A percentile compares a stretch with the other conserved stretches of the same genome.
phyloP scores from a whole-genome alignment of 2,329 filamentous ascomycete genomes.

The Penicillium sp. region DNA sequence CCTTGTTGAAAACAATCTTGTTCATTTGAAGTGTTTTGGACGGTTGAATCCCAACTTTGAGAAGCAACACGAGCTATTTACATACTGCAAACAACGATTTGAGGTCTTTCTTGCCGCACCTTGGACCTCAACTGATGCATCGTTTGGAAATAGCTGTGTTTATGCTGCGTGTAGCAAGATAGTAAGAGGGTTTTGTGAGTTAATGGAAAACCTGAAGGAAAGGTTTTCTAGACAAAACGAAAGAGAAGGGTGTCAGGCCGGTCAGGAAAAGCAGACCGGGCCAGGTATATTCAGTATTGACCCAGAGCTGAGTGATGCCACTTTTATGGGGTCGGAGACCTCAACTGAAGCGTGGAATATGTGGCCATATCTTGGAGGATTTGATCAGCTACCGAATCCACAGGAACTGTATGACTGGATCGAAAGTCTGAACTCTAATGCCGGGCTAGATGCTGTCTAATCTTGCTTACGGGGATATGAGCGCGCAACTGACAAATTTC shows the following conservation, averaged over 20 bases:
- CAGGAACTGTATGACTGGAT: not conserved
- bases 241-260: not conserved
- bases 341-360: conserved; percentile 1
- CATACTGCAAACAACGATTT: conserved; percentile 4
- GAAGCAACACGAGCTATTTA: conserved; percentile 6
- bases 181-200: not conserved
- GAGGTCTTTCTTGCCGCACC: not conserved
- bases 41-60: conserved; percentile 6
- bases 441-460: too few species aligned
- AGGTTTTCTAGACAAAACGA: not conserved
- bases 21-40: conserved; percentile 7
- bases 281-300: too few species aligned
- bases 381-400: too few species aligned
- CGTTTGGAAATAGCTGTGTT: conserved; percentile 16
- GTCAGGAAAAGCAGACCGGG: too few species aligned
- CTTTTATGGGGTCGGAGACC: not conserved
- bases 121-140: not conserved
- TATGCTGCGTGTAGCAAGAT: conserved; percentile 14
- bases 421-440: not conserved
- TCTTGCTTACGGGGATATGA: too few species aligned
- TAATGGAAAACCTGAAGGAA: conserved; percentile 1
- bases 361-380: not conserved
- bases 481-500: too few species aligned
- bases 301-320: not conserved
- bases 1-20: conserved; percentile 17